Evolutionary conservation across 306 rosid species (phyloP).

Genomic region (Sindora glabra): DNA sequence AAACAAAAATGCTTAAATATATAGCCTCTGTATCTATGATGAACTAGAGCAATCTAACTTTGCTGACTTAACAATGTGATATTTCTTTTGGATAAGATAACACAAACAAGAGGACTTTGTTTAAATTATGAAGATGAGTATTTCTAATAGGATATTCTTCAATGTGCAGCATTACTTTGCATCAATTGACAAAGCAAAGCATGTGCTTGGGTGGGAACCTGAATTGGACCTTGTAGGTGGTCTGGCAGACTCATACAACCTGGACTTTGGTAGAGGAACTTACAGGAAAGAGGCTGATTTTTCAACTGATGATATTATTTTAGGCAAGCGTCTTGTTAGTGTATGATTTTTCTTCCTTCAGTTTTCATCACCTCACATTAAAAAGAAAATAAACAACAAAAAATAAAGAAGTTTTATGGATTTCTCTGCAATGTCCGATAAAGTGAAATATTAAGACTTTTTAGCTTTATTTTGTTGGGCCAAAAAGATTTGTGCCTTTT

Average conservation of each 20-base stretch:
- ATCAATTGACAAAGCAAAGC: slow-evolving; percentile 77
- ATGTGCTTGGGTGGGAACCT: slow-evolving; percentile 73
- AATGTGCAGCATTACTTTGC: slow-evolving; percentile 86
- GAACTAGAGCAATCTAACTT: too few species aligned
- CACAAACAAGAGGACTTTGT: not conserved
- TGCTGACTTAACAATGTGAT: not conserved
- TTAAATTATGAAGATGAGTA: not conserved
- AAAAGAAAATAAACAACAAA: not conserved
- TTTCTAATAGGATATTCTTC: not conserved
- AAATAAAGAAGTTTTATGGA: too few species aligned
- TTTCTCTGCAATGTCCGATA: slow-evolving; percentile 1
- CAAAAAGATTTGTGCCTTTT: too few species aligned
- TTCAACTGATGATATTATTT: slow-evolving; percentile 84
- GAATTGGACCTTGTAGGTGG: slow-evolving; percentile 79
- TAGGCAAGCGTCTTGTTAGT: slow-evolving; percentile 70
- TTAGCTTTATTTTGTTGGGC: too few species aligned
- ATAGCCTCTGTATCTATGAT: not conserved
- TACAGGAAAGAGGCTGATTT: slow-evolving; percentile 88
- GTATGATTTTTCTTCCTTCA: slow-evolving; percentile 14
- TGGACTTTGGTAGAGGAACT: slow-evolving; percentile 91
- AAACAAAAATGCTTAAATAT: not conserved
- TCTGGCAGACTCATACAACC: slow-evolving; percentile 76
- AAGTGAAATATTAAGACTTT: too few species aligned
- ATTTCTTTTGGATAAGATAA: too few species aligned
- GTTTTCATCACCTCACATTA: not conserved